phyloP scores from a whole-genome alignment of 805 yeast species.

The Metschnikowia noctiluminum region DNA sequence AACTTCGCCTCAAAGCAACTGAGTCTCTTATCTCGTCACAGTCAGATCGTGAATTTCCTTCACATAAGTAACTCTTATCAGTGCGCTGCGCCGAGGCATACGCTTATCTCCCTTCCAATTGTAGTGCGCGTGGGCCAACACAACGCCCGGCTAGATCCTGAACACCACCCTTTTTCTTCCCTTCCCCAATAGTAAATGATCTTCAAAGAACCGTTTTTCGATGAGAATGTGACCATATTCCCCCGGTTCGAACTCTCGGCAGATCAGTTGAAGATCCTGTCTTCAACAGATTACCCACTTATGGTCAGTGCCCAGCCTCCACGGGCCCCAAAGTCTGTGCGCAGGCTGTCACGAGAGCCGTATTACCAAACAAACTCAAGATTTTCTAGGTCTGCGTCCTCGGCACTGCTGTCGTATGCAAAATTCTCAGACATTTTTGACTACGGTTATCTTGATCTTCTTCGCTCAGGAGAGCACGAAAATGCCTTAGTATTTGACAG shows the following conservation, averaged over 20 bases:
- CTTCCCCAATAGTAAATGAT: constrained; percentile 6
- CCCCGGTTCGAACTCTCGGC: constrained; percentile 3
- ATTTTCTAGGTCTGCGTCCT: constrained; percentile 4
- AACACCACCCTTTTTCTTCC: not conserved
- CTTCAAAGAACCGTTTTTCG: constrained; percentile 16
- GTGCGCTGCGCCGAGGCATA: not conserved
- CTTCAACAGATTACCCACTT: constrained; percentile 10
- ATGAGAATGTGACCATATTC: constrained; percentile 12
- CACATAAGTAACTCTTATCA: too few species aligned
- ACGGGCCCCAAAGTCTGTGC: constrained; percentile 7
- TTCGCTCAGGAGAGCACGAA: constrained; percentile 6
- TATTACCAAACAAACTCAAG: constrained; percentile 11
- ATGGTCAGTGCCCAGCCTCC: constrained; percentile 7
- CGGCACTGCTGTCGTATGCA: constrained; percentile 15
- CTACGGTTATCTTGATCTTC: constrained; percentile 10
- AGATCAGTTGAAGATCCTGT: constrained; percentile 10
- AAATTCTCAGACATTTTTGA: constrained; percentile 18
- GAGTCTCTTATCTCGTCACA: too few species aligned
- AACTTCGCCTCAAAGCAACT: too few species aligned
- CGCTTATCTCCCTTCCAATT: not conserved
- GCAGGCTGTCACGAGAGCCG: constrained; percentile 18
- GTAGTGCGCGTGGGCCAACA: too few species aligned
- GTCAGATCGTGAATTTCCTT: too few species aligned
- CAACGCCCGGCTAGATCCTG: not conserved
- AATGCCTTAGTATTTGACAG: constrained; percentile 16